These are phyloP conservation scores for Mediolabrus comicus DNA, from an alignment of 108 stramenopile genomes.

Conservation along the genomic window DNA sequence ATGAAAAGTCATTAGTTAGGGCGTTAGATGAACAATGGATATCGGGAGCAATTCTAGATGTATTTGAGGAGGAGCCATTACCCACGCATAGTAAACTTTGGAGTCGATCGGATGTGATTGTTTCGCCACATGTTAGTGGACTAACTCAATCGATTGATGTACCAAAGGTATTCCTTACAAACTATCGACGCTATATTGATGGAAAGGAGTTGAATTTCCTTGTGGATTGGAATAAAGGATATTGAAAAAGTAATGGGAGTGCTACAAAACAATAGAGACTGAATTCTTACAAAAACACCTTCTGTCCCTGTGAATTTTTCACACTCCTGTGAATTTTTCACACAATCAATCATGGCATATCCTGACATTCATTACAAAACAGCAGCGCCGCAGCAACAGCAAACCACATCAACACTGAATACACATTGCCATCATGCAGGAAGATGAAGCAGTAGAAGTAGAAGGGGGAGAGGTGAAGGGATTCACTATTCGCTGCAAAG, in stretches of 20 bases:
- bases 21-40: constrained; percentile 43
- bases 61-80: constrained; percentile 50
- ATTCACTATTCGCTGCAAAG: not conserved
- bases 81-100: constrained; percentile 42
- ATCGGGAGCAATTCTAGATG: constrained; percentile 58
- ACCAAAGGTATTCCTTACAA: constrained; percentile 38
- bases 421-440: not conserved
- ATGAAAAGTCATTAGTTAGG: constrained; percentile 21
- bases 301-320: too few species aligned
- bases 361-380: not conserved
- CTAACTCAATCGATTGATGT: constrained; percentile 38
- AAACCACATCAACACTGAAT: not conserved
- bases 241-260: too few species aligned
- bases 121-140: constrained; percentile 55
- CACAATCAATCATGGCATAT: not conserved
- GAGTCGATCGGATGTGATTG: constrained; percentile 33
- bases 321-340: not conserved
- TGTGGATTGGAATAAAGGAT: constrained; percentile 53
- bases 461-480: not conserved
- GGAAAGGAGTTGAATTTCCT: constrained; percentile 30
- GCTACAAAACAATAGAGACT: too few species aligned
- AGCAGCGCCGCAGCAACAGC: not conserved
- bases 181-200: constrained; percentile 50
- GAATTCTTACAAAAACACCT: too few species aligned
- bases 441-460: not conserved